These are phyloP conservation scores for Globisporangium echinulatum DNA, from an alignment of 352 stramenopile genomes.

Conservation along the genomic window DNA sequence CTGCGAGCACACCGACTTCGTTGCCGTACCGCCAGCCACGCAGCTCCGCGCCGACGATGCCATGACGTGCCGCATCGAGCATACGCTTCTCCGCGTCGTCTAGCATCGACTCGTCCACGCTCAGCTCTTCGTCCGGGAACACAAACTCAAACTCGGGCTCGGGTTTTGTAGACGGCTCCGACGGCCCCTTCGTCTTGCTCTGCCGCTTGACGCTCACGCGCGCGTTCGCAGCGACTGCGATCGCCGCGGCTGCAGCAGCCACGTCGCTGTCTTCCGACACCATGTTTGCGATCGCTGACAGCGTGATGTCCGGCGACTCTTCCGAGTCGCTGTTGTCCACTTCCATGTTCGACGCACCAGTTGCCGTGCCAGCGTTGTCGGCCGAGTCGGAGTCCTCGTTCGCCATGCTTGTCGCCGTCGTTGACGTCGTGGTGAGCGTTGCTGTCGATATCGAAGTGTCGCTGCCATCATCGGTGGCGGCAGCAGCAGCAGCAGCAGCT, in stretches of 20 bases:
- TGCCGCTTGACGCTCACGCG: conserved; percentile 37
- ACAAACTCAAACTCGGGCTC: conserved; percentile 50
- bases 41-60: conserved; percentile 59
- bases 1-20: conserved; percentile 66
- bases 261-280: conserved; percentile 76
- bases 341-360: conserved; percentile 58
- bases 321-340: conserved; percentile 79
- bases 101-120: conserved; percentile 59
- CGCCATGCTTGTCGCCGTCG: conserved; percentile 9
- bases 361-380: conserved; percentile 17
- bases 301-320: conserved; percentile 65
- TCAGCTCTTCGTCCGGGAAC: conserved; percentile 56
- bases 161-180: conserved; percentile 15
- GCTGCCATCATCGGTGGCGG: neutral
- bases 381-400: conserved; percentile 23
- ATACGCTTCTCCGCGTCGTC: conserved; percentile 35
- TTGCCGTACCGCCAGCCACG: conserved; percentile 60
- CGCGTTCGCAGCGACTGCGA: conserved; percentile 32
- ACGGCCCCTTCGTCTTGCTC: conserved; percentile 15
- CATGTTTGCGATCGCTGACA: conserved; percentile 85
- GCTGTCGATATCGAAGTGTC: neutral
- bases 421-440: neutral
- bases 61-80: conserved; percentile 59
- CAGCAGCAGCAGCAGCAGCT: conserved; percentile 21
- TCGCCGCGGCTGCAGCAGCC: conserved; percentile 40